Evolutionary conservation across 768 basidiomycete genomes (phyloP).

Genomic region (Imleria badia): DNA sequence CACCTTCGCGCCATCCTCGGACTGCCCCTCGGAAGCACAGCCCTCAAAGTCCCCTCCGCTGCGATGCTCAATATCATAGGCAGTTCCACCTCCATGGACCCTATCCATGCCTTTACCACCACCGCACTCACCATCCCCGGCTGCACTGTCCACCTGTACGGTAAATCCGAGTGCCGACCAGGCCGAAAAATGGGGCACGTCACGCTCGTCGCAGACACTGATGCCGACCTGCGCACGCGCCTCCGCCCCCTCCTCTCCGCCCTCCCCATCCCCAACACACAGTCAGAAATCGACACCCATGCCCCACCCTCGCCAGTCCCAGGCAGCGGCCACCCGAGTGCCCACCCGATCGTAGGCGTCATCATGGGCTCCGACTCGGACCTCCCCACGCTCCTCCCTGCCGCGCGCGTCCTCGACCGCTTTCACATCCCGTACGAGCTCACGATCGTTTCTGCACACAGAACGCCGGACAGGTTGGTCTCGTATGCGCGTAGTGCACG

Average conservation of each 20-base stretch:
- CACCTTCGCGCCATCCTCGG: conserved; percentile 93
- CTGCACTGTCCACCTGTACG: conserved; percentile 85
- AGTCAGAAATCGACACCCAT: conserved; percentile 52
- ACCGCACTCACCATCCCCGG: conserved; percentile 71
- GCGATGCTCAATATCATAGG: conserved; percentile 97
- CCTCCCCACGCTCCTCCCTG: conserved; percentile 89
- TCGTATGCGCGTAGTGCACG: conserved; percentile 78
- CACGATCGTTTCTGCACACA: conserved; percentile 94
- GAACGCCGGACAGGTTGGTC: conserved; percentile 85
- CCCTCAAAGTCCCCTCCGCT: conserved; percentile 80
- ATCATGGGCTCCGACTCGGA: conserved; percentile 99
- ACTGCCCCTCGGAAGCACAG: conserved; percentile 86
- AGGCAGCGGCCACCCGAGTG: conserved; percentile 56
- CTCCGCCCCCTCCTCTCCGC: conserved; percentile 74
- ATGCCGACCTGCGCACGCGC: conserved; percentile 65
- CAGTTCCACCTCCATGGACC: conserved; percentile 60
- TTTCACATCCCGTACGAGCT: conserved; percentile 90
- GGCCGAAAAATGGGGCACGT: conserved; percentile 99
- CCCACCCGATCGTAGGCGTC: conserved; percentile 79
- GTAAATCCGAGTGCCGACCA: conserved; percentile 85
- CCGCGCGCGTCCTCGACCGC: conserved; percentile 78
- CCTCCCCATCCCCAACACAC: conserved; percentile 43
- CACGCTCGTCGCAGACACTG: conserved; percentile 81
- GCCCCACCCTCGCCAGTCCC: conserved; percentile 46
- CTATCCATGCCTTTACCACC: conserved; percentile 55